Evolutionary conservation across 805 yeast species (phyloP).

Genomic region (Teunomyces panamensis): DNA sequence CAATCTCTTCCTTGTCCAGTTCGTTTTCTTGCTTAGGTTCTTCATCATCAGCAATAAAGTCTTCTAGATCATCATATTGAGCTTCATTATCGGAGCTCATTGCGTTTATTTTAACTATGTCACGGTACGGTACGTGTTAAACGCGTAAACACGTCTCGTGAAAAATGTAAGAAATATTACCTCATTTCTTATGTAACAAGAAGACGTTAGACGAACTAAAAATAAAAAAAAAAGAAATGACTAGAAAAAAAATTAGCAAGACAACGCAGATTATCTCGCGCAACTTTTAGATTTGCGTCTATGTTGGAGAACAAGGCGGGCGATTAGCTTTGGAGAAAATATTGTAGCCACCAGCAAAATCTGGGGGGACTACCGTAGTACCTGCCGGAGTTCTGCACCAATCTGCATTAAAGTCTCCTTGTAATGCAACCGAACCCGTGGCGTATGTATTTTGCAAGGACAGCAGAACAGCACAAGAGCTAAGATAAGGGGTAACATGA

Average conservation of each 20-base stretch:
- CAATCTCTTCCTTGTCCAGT: conserved; percentile 1
- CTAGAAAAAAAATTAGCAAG: not conserved
- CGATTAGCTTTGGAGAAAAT: too few relatives aligned
- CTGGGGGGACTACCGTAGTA: too few relatives aligned
- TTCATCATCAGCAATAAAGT: conserved; percentile 34
- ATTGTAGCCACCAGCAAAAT: too few relatives aligned
- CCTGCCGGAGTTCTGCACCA: too few relatives aligned
- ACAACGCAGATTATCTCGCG: too few relatives aligned
- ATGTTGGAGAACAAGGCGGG: too few relatives aligned
- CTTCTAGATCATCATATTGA: conserved; percentile 30
- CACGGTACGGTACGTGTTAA: not conserved
- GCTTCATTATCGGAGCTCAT: conserved; percentile 7
- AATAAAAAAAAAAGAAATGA: not conserved
- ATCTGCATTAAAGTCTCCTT: too few relatives aligned
- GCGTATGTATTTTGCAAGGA: too few relatives aligned
- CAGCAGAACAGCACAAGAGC: too few relatives aligned
- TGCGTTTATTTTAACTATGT: not conserved
- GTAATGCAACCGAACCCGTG: too few relatives aligned
- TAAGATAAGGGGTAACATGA: too few relatives aligned
- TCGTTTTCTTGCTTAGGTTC: not conserved
- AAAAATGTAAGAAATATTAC: not conserved
- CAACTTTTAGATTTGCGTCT: too few relatives aligned
- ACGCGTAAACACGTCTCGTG: conserved; percentile 3
- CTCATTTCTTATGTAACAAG: not conserved
- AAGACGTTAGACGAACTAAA: not conserved